Base-by-base conservation (phyloP, 2,329 filamentous ascomycete genomes). In the Hypoxylon sp. region DNA sequence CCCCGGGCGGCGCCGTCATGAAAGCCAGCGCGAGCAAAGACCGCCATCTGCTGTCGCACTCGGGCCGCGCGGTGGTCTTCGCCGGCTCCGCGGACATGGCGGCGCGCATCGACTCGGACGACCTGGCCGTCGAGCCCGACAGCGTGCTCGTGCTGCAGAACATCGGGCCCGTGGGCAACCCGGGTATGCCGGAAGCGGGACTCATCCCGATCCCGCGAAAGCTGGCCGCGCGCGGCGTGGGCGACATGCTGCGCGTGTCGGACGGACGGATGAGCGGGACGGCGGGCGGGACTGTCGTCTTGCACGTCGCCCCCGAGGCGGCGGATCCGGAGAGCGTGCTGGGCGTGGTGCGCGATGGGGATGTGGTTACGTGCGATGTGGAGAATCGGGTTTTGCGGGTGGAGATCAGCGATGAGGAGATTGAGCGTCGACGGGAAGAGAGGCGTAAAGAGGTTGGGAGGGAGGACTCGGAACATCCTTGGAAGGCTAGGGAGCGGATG, bases 21-120 rank as follows among this genome's bases (percentile, higher is more conserved):
- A 97, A 97, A 67, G 95, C 96, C 59, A 96, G 91, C 0, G 92
- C 92, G 0, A 77, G 73, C 6, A 96, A 96, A 67, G 86, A 96
- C 71, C 84, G 88, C 1, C 78, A 63, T 0, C 67, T 82, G 0
- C 69, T 82, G 0, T 55, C 62, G 5, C 78, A 82, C 51, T 69
- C 71, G 0, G 79, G 79, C 0, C 69, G 52, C 0, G 79, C 78
- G 0, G 77, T 91, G 2, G 79, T 80, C 0, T 97, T 97, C 67
- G 80, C 78, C 0, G 89, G 89, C 11, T 87, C 90, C 21, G 90
- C 87, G 1, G 91, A 93, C 1, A 74, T 97, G 8, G 86, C 84
- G 16, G 75, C 76, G 13, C 87, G 91, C 5, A 73, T 82, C 19
- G 79, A 82, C 48, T 72, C 74, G 30, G 74, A 75, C 0, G 63